These are phyloP conservation scores for Kwoniella sp. DNA, from an alignment of 768 basidiomycete genomes.

Conservation along the genomic window DNA sequence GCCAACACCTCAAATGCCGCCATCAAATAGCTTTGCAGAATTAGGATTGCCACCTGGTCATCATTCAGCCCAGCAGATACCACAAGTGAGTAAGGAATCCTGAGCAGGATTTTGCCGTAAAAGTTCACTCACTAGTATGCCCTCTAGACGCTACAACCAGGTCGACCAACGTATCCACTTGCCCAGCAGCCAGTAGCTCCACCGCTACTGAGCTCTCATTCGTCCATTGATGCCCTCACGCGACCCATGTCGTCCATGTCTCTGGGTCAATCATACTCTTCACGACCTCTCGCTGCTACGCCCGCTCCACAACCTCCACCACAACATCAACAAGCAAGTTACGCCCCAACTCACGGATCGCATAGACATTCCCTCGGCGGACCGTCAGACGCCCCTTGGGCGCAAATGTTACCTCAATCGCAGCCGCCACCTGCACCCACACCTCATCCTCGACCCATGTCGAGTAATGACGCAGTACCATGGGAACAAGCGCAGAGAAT, in stretches of 20 bases:
- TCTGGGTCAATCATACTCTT: constrained; percentile 24
- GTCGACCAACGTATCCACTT: constrained; percentile 20
- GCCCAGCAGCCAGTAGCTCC: constrained; percentile 3
- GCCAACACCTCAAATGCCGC: constrained; percentile 5
- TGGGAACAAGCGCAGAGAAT: constrained; percentile 23
- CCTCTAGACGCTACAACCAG: background rate
- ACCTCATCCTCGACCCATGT: constrained; percentile 38
- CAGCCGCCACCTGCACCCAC: constrained; percentile 29
- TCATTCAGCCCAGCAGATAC: constrained; percentile 28
- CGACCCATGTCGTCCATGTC: constrained; percentile 46
- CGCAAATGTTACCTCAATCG: constrained; percentile 27
- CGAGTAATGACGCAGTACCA: constrained; percentile 22
- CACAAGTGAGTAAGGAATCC: constrained; percentile 33
- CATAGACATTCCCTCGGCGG: constrained; percentile 47
- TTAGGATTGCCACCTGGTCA: constrained; percentile 46
- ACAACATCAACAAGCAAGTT: background rate
- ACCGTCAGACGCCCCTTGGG: constrained; percentile 39
- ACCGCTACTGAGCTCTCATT: background rate
- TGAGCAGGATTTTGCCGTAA: background rate
- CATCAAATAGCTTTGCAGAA: constrained; percentile 40
- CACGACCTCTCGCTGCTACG: constrained; percentile 25
- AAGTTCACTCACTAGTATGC: background rate
- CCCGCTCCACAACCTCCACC: constrained; percentile 15
- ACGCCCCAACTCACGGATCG: constrained; percentile 15
- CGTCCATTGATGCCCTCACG: constrained; percentile 37